Percentiles rank a stretch among this genome's conserved stretches.
phyloP scores from a whole-genome alignment of 768 basidiomycete species.

The Hericium erinaceus region DNA sequence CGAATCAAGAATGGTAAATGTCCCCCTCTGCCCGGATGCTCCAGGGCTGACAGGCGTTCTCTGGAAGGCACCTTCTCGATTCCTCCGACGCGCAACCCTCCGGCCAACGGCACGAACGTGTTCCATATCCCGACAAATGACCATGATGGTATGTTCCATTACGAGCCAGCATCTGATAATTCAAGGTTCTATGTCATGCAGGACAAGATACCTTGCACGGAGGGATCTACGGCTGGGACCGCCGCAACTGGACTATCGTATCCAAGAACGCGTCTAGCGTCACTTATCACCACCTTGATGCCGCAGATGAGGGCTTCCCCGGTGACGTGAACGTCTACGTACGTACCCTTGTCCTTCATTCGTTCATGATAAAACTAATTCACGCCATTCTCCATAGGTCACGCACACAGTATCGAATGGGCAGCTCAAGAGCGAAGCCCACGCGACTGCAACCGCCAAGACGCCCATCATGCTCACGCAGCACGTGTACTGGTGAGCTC shows the following conservation, averaged over 20 bases:
- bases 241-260: constrained; percentile 44
- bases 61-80: constrained; percentile 43
- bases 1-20: constrained; percentile 39
- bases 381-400: constrained; percentile 22
- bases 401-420: constrained; percentile 41
- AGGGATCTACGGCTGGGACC: constrained; percentile 47
- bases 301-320: constrained; percentile 46
- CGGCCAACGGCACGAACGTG: constrained; percentile 32
- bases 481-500: constrained; percentile 40
- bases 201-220: constrained; percentile 45
- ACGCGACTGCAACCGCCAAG: constrained; percentile 38
- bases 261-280: constrained; percentile 35
- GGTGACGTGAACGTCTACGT: constrained; percentile 37
- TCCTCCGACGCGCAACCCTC: constrained; percentile 37
- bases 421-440: constrained; percentile 31
- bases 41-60: not conserved
- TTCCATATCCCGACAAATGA: constrained; percentile 45
- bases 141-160: constrained; percentile 28
- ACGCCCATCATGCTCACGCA: constrained; percentile 52
- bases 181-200: not conserved
- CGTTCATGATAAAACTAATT: too few relatives aligned
- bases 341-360: constrained; percentile 4
- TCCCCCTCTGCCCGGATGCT: not conserved
- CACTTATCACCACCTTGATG: constrained; percentile 43
- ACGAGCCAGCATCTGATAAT: not conserved